A percentile compares a stretch with the other conserved stretches of the same genome.
These are phyloP conservation scores for Silene uniflora DNA, from an alignment of 148 eudicot genomes.

Conservation along the genomic window DNA sequence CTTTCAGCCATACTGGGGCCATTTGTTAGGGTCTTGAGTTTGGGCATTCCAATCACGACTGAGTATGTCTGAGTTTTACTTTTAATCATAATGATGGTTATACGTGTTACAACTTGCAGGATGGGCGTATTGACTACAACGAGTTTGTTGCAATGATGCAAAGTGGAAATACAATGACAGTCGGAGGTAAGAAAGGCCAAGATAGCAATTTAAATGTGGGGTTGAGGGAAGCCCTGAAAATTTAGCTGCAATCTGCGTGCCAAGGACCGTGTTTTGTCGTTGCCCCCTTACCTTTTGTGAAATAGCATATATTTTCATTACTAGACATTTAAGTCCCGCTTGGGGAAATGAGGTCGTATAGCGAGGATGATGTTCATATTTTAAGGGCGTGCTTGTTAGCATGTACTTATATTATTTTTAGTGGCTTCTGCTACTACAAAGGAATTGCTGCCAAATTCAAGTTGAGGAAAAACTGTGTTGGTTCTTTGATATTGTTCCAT, in stretches of 20 bases:
- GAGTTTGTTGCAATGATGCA: conserved; percentile 82
- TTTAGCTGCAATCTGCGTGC: conserved; percentile 24
- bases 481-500: not conserved
- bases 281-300: not conserved
- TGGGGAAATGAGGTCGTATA: conserved; percentile 23
- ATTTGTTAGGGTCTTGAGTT: not conserved
- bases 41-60: not conserved
- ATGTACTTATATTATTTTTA: conserved; percentile 10
- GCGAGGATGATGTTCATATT: conserved; percentile 20
- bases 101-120: conserved; percentile 34
- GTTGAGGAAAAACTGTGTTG: not conserved
- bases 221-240: conserved; percentile 52
- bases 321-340: not conserved
- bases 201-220: conserved; percentile 50
- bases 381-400: conserved; percentile 11
- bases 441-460: not conserved
- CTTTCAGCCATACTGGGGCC: not conserved
- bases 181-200: conserved; percentile 47
- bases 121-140: conserved; percentile 76
- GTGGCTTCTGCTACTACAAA: conserved; percentile 2
- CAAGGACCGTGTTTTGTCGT: not conserved
- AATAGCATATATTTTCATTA: not conserved
- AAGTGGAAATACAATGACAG: conserved; percentile 40
- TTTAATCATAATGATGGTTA: not conserved
- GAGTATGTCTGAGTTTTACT: not conserved